Percentiles rank a stretch among this genome's conserved stretches.
phyloP scores from a whole-genome alignment of 2,329 filamentous ascomycete genomes.

The Aureobasidium sp. region DNA sequence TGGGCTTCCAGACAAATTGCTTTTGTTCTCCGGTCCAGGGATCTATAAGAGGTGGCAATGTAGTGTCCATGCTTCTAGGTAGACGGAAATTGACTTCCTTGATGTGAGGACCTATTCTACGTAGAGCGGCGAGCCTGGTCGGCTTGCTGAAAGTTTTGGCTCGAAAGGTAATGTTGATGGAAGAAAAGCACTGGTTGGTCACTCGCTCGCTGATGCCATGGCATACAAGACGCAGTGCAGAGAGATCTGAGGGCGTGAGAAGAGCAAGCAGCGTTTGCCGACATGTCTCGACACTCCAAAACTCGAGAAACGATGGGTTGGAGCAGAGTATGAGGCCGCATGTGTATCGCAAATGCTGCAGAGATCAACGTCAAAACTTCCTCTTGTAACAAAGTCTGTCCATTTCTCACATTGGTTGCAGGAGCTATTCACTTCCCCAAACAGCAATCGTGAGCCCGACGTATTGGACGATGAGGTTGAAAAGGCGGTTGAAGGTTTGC shows the following conservation, averaged over 20 bases:
- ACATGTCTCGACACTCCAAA: slow-evolving; percentile 44
- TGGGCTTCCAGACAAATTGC: slow-evolving; percentile 74
- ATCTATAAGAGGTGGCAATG: slow-evolving; percentile 77
- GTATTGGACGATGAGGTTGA: slow-evolving; percentile 27
- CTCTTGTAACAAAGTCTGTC: background rate
- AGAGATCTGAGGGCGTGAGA: slow-evolving; percentile 36
- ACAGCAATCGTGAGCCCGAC: slow-evolving; percentile 36
- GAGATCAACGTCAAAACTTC: slow-evolving; percentile 16
- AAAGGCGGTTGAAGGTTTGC: slow-evolving; percentile 29
- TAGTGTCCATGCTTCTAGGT: slow-evolving; percentile 69
- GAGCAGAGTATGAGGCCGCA: slow-evolving; percentile 45
- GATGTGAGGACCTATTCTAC: slow-evolving; percentile 70
- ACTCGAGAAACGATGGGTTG: slow-evolving; percentile 42
- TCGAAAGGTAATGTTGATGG: slow-evolving; percentile 63
- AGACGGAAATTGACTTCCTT: slow-evolving; percentile 72
- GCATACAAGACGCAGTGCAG: slow-evolving; percentile 56
- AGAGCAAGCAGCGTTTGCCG: slow-evolving; percentile 39
- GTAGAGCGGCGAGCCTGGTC: slow-evolving; percentile 64
- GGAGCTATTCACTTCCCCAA: slow-evolving; percentile 44
- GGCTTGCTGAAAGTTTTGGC: slow-evolving; percentile 70
- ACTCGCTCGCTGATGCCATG: slow-evolving; percentile 64
- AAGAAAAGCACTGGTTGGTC: slow-evolving; percentile 62
- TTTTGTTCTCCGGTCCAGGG: slow-evolving; percentile 70
- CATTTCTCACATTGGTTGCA: slow-evolving; percentile 30
- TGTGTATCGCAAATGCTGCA: slow-evolving; percentile 39